A percentile compares a stretch with the other conserved stretches of the same genome.
Evolutionary conservation across 805 yeast genomes (phyloP).

Genomic region (Spencermartinsiella europaea): DNA sequence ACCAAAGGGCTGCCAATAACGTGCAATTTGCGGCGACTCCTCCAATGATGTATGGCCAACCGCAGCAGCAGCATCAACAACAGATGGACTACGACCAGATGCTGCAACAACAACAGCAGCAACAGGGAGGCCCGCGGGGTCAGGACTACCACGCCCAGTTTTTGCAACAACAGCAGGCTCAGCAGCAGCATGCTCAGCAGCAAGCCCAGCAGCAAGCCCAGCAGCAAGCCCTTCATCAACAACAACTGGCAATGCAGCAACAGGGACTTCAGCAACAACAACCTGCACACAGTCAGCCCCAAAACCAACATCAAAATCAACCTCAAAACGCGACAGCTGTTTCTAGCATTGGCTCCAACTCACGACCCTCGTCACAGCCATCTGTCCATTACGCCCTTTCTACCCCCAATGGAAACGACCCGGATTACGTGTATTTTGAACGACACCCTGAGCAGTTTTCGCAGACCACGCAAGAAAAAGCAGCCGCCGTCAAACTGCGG

Average conservation of each 20-base stretch:
- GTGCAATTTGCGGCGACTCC: constrained; percentile 1
- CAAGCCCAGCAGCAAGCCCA: constrained; percentile 10
- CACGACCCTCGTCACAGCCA: constrained; percentile 16
- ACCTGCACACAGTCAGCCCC: constrained; percentile 26
- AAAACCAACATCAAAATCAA: constrained; percentile 20
- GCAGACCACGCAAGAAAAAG: constrained; percentile 72
- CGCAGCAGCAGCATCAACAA: constrained; percentile 30
- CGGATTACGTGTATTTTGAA: constrained; percentile 64
- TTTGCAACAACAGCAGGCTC: constrained; percentile 5
- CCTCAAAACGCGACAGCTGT: constrained; percentile 18
- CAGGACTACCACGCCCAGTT: constrained; percentile 2
- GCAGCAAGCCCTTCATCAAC: constrained; percentile 10
- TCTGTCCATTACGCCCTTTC: constrained; percentile 5
- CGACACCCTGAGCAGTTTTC: constrained; percentile 76
- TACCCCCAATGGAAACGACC: constrained; percentile 7
- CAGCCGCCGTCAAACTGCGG: constrained; percentile 75
- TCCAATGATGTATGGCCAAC: not conserved
- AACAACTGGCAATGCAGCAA: constrained; percentile 14
- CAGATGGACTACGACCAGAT: constrained; percentile 8
- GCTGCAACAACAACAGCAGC: constrained; percentile 13
- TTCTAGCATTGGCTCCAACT: constrained; percentile 19
- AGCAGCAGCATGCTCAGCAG: constrained; percentile 4
- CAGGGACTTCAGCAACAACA: constrained; percentile 17
- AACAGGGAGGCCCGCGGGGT: constrained; percentile 6
- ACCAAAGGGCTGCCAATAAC: not conserved